Conservation (phyloP, 768 basidiomycete species). For the Suillus cothurnatus region DNA sequence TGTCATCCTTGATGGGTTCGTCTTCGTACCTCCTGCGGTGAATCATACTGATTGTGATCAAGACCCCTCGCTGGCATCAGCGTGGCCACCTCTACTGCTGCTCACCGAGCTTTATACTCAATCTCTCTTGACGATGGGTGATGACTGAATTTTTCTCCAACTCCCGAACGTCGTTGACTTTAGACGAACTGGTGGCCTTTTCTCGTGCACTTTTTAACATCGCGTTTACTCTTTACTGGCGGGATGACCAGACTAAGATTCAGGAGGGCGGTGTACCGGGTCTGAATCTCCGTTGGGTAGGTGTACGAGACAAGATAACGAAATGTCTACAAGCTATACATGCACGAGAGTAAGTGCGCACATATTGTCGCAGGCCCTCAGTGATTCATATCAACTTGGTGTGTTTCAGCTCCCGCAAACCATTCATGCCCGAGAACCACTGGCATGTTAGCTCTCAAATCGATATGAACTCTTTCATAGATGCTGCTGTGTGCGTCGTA, state of each 20-base stretch:
- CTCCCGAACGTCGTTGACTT: conserved; percentile 70
- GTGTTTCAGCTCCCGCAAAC: conserved; percentile 67
- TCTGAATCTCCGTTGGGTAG: conserved; percentile 54
- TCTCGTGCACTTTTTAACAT: conserved; percentile 82
- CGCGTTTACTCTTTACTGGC: conserved; percentile 79
- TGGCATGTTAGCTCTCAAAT: conserved; percentile 73
- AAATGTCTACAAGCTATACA: conserved; percentile 80
- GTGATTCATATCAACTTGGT: conserved; percentile 9
- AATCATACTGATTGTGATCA: conserved; percentile 13
- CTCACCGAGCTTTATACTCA: conserved; percentile 83
- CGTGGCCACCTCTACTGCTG: conserved; percentile 76
- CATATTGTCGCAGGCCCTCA: background rate
- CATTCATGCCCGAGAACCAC: conserved; percentile 81
- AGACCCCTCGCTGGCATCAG: conserved; percentile 47
- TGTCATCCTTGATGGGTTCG: conserved; percentile 43
- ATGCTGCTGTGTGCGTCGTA: conserved; percentile 77
- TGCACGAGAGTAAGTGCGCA: conserved; percentile 75
- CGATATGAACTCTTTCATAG: conserved; percentile 75
- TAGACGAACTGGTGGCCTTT: conserved; percentile 81
- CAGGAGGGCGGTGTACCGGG: conserved; percentile 45
- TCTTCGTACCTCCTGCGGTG: background rate
- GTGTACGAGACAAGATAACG: conserved; percentile 75
- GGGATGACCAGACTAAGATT: conserved; percentile 44
- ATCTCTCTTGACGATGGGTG: conserved; percentile 86
- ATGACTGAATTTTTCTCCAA: conserved; percentile 92